These are phyloP conservation scores for Spinacia oleracea DNA, from an alignment of 179 eudicot species.

Conservation along the genomic window DNA sequence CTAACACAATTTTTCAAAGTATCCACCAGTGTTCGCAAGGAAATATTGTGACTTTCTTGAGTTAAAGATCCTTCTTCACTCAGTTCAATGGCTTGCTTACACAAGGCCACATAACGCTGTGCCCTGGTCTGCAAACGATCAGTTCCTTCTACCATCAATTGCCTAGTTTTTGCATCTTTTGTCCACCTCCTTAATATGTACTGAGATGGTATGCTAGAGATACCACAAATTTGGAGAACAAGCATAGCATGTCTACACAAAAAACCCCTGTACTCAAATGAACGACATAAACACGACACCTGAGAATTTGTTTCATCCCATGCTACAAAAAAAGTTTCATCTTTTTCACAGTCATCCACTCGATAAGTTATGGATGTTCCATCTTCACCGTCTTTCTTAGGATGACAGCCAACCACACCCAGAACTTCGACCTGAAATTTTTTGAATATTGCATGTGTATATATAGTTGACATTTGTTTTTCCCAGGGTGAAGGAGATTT, in stretches of 20 bases:
- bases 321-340: slow-evolving; percentile 43
- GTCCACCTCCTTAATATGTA: slow-evolving; percentile 49
- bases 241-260: slow-evolving; percentile 55
- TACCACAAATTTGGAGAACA: slow-evolving; percentile 52
- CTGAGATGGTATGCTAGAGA: slow-evolving; percentile 45
- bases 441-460: slow-evolving; percentile 47
- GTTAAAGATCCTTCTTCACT: slow-evolving; percentile 53
- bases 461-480: slow-evolving; percentile 48
- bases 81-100: slow-evolving; percentile 44
- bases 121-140: slow-evolving; percentile 41
- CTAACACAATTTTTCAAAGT: slow-evolving; percentile 60
- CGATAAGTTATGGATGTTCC: slow-evolving; percentile 37
- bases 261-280: slow-evolving; percentile 46
- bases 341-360: slow-evolving; percentile 52
- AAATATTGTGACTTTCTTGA: slow-evolving; percentile 39
- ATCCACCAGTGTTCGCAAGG: slow-evolving; percentile 45
- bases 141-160: slow-evolving; percentile 34
- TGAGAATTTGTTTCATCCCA: slow-evolving; percentile 49
- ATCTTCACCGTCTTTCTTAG: slow-evolving; percentile 37
- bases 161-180: slow-evolving; percentile 46
- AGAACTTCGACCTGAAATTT: slow-evolving; percentile 54
- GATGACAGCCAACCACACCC: slow-evolving; percentile 52
- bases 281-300: slow-evolving; percentile 50
- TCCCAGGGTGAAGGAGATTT: slow-evolving; percentile 59
- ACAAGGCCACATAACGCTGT: slow-evolving; percentile 48